A percentile compares a stretch with the other conserved stretches of the same genome.
phyloP scores from a whole-genome alignment of 768 basidiomycete species.

The Tylopilus vinaceipallidus region DNA sequence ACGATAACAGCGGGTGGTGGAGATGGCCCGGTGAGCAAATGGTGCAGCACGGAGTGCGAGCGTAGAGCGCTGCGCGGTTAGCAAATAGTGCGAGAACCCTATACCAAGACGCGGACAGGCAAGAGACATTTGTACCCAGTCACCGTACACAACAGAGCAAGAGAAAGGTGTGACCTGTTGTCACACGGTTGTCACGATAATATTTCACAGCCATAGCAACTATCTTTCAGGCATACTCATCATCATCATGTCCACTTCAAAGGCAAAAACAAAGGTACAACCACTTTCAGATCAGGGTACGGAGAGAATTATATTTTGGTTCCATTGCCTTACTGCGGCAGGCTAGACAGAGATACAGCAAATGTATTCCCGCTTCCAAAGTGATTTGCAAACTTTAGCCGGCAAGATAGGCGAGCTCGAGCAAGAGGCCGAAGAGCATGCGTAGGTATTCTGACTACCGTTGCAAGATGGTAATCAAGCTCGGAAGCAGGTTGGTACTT shows the following conservation, averaged over 20 bases:
- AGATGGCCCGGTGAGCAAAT: conserved; percentile 44
- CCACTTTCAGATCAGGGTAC: conserved; percentile 72
- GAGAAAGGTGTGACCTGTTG: conserved; percentile 23
- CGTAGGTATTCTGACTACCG: conserved; percentile 47
- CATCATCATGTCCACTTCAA: conserved; percentile 47
- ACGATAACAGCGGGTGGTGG: conserved; percentile 21
- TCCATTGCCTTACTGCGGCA: conserved; percentile 37
- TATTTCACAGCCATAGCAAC: conserved; percentile 30
- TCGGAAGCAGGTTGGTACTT: conserved; percentile 69
- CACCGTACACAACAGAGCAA: conserved; percentile 16
- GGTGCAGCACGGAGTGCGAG: conserved; percentile 34
- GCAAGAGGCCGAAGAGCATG: conserved; percentile 93
- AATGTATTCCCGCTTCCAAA: conserved; percentile 78
- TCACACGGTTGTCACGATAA: conserved; percentile 27
- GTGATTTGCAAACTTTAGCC: conserved; percentile 87
- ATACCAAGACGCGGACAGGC: conserved; percentile 49
- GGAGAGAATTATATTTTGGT: conserved; percentile 10
- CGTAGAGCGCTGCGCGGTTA: conserved; percentile 24
- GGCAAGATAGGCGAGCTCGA: conserved; percentile 96
- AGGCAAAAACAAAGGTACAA: conserved; percentile 57
- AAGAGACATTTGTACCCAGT: conserved; percentile 47
- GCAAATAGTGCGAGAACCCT: conserved; percentile 50
- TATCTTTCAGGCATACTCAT: conserved; percentile 14
- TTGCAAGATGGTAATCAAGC: neutral
- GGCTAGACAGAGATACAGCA: conserved; percentile 78